phyloP scores from a whole-genome alignment of 2,329 filamentous ascomycete species.

The Pseudogymnoascus pannorum region DNA sequence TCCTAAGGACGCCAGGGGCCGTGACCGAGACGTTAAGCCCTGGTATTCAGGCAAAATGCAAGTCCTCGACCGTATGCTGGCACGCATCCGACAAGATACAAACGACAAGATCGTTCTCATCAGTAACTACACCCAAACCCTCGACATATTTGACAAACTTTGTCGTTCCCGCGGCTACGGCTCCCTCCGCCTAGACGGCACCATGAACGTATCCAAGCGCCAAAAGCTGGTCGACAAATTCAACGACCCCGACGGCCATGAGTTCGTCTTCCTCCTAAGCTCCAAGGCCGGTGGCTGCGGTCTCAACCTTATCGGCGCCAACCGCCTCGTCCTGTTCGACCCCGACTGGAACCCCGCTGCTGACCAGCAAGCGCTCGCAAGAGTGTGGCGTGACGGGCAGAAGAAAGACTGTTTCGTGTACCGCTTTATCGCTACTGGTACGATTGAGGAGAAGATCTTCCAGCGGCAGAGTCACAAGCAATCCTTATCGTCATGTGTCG shows the following conservation, averaged over 20 bases:
- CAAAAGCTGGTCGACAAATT: conserved; percentile 97
- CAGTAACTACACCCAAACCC: conserved; percentile 94
- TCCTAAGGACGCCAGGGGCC: conserved; percentile 76
- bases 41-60: conserved; percentile 99
- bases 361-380: conserved; percentile 91
- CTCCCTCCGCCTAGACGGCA: conserved; percentile 82
- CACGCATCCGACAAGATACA: conserved; percentile 87
- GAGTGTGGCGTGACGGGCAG: conserved; percentile 97
- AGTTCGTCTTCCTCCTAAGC: conserved; percentile 93
- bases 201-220: conserved; percentile 95
- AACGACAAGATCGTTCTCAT: conserved; percentile 99
- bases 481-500: conserved; percentile 89
- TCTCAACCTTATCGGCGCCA: conserved; percentile 90
- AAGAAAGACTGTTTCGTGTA: conserved; percentile 99
- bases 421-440: conserved; percentile 96
- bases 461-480: conserved; percentile 98
- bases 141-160: conserved; percentile 88
- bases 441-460: conserved; percentile 99
- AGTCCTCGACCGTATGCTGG: conserved; percentile 95
- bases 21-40: conserved; percentile 85
- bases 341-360: conserved; percentile 97
- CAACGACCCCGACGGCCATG: conserved; percentile 82
- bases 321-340: conserved; percentile 91
- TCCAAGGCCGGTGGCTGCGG: conserved; percentile 96
- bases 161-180: conserved; percentile 83